phyloP scores from a whole-genome alignment of 2,329 filamentous ascomycete species.

The Cadophora gregata region DNA sequence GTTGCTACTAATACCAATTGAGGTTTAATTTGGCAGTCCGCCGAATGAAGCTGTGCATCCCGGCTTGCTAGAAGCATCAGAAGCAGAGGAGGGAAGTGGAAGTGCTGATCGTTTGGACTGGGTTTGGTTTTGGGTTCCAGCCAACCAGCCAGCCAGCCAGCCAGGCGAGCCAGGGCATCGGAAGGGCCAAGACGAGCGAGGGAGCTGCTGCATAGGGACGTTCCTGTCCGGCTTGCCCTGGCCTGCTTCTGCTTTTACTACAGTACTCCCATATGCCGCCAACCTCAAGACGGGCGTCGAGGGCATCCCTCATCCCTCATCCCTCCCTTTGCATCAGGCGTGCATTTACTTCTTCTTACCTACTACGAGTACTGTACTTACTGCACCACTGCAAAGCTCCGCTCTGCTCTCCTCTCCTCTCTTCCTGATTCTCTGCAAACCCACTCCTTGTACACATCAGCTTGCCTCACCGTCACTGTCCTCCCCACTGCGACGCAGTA shows the following conservation, averaged over 20 bases:
- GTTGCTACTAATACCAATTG: neutral
- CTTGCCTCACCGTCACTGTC: neutral
- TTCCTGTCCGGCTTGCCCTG: neutral
- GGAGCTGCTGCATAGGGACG: neutral
- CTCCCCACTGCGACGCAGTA: conserved; percentile 8
- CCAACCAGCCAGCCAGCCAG: neutral
- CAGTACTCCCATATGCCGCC: neutral
- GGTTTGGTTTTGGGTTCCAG: neutral
- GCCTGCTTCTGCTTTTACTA: neutral
- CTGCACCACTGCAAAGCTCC: no score
- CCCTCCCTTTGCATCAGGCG: conserved; percentile 5
- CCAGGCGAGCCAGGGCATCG: neutral
- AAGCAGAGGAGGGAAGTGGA: neutral
- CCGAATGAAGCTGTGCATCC: neutral
- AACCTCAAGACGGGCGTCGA: neutral
- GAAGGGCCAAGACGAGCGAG: neutral
- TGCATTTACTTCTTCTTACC: neutral
- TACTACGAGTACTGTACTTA: conserved; percentile 1
- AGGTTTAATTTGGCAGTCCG: neutral
- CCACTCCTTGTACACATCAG: neutral
- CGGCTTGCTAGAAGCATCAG: neutral
- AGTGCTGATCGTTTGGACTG: neutral
- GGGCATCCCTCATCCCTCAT: neutral
- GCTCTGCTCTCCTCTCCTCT: neutral
- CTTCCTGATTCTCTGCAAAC: neutral